phyloP scores from a whole-genome alignment of 345 rosid genomes.

The Pugionium dolabratum region DNA sequence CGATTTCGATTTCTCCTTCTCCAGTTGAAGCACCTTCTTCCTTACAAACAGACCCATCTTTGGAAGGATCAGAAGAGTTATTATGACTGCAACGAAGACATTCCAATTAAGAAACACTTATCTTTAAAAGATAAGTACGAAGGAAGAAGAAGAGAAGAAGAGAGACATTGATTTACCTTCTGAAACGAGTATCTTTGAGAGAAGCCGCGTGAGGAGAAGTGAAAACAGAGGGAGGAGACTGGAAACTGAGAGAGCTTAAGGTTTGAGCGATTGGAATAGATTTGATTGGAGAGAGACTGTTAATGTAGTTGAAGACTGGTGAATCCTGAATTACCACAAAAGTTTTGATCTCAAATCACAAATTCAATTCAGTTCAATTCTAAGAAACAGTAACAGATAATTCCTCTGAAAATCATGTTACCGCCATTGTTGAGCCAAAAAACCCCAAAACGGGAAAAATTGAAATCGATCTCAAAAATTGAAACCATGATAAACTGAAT shows the following conservation, averaged over 20 bases:
- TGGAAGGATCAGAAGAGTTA: slow-evolving; percentile 43
- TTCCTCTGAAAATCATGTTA: too few species aligned
- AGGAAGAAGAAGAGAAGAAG: not conserved
- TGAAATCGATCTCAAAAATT: too few species aligned
- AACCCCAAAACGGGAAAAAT: too few species aligned
- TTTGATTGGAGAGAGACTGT: slow-evolving; percentile 82
- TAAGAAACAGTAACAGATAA: too few species aligned
- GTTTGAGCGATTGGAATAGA: slow-evolving; percentile 56
- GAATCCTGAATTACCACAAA: too few species aligned
- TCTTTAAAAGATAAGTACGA: not conserved
- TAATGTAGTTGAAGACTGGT: slow-evolving; percentile 61
- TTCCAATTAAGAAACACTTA: not conserved
- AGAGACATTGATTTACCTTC: not conserved
- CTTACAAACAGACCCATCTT: slow-evolving; percentile 33
- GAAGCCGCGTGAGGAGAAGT: slow-evolving; percentile 75
- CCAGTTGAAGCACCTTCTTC: slow-evolving; percentile 38
- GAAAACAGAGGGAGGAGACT: slow-evolving; percentile 73
- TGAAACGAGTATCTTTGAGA: slow-evolving; percentile 69
- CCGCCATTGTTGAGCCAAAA: too few species aligned
- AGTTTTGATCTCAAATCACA: too few species aligned
- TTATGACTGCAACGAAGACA: slow-evolving; percentile 44
- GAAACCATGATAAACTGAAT: too few species aligned
- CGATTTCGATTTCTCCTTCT: slow-evolving; percentile 29
- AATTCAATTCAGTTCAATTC: too few species aligned
- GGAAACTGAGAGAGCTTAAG: slow-evolving; percentile 61